Conservation (phyloP, 1,284 basidiomycete species). For the Cutaneotrichosporon sp. region DNA sequence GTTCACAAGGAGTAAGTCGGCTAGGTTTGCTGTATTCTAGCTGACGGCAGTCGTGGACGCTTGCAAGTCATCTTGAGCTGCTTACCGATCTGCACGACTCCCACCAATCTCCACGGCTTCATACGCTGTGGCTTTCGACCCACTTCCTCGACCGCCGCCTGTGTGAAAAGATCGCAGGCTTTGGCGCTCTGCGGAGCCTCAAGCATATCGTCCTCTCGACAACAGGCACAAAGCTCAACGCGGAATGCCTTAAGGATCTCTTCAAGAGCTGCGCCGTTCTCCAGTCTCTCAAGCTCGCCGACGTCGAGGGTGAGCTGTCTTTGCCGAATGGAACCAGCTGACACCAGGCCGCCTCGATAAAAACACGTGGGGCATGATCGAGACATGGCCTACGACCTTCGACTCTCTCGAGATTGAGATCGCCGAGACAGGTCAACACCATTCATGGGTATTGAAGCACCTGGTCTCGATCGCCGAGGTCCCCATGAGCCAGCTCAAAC, state of each 20-base stretch:
- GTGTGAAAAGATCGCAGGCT: slow-evolving; percentile 16
- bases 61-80: slow-evolving; percentile 21
- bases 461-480: slow-evolving; percentile 24
- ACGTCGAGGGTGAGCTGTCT: slow-evolving; percentile 23
- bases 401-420: slow-evolving; percentile 22
- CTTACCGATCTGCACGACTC: slow-evolving; percentile 10
- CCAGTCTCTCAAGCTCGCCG: slow-evolving; percentile 20
- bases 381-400: slow-evolving; percentile 22
- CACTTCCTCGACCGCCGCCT: slow-evolving; percentile 28
- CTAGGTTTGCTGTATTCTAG: not conserved
- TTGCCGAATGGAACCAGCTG: not conserved
- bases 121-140: slow-evolving; percentile 23
- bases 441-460: slow-evolving; percentile 35
- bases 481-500: slow-evolving; percentile 23
- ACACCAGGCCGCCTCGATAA: slow-evolving; percentile 30
- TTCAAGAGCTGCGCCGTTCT: slow-evolving; percentile 22
- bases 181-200: slow-evolving; percentile 23
- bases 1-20: slow-evolving; percentile 21
- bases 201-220: slow-evolving; percentile 24
- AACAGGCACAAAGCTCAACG: slow-evolving; percentile 27
- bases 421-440: slow-evolving; percentile 21
- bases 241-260: slow-evolving; percentile 21
- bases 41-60: slow-evolving; percentile 19
- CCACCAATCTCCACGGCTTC: slow-evolving; percentile 3
- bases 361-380: slow-evolving; percentile 28